Percentiles rank a stretch among this genome's conserved stretches.
phyloP scores from a whole-genome alignment of 148 eudicot species.

The Vaccinium vitisidaea region DNA sequence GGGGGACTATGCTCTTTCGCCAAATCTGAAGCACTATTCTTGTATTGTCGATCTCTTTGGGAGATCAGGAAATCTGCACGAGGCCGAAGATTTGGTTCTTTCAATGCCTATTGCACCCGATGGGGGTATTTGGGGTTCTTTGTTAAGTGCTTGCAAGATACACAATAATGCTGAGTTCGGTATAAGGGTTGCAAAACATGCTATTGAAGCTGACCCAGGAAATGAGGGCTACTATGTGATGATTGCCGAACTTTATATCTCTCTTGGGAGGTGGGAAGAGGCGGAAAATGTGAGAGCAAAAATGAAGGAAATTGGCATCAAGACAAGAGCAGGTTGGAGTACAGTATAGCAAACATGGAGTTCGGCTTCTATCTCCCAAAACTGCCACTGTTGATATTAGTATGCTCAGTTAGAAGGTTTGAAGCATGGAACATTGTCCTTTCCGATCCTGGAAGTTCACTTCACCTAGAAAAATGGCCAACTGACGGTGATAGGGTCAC shows the following conservation, averaged over 20 bases:
- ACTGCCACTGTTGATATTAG: neutral
- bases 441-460: neutral
- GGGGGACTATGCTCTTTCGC: constrained; percentile 46
- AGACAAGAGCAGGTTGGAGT: constrained; percentile 73
- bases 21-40: constrained; percentile 64
- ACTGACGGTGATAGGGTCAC: neutral
- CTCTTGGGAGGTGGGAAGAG: constrained; percentile 59
- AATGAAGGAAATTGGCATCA: constrained; percentile 65
- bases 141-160: constrained; percentile 66
- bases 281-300: constrained; percentile 51
- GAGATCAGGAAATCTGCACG: constrained; percentile 53
- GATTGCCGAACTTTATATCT: constrained; percentile 54
- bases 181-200: constrained; percentile 52
- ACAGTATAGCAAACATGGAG: constrained; percentile 32
- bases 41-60: constrained; percentile 75
- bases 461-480: neutral
- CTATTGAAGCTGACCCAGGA: constrained; percentile 59
- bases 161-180: constrained; percentile 56
- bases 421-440: neutral
- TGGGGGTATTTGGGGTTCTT: constrained; percentile 74
- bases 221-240: constrained; percentile 69
- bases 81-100: constrained; percentile 60
- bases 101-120: constrained; percentile 72
- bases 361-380: neutral
- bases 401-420: constrained; percentile 1